Percentiles rank a stretch among this genome's conserved stretches.
phyloP scores from a whole-genome alignment of 192 early-diverging fungal genomes.

The Coemansia sp. region DNA sequence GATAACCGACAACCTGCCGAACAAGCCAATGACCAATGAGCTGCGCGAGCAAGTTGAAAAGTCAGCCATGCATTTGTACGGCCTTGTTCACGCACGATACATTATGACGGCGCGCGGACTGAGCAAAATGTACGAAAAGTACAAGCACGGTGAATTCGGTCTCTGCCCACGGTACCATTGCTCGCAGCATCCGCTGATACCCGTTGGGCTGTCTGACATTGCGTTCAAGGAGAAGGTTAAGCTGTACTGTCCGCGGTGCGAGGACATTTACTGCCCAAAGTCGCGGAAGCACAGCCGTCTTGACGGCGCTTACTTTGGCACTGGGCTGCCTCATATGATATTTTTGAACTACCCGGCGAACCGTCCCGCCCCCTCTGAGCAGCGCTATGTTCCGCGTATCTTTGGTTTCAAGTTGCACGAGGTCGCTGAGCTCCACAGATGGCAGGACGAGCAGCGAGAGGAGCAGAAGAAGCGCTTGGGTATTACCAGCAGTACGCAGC shows the following conservation, averaged over 20 bases:
- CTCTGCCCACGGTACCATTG: slow-evolving; percentile 96
- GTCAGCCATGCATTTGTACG: slow-evolving; percentile 92
- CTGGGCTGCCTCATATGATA: slow-evolving; percentile 95
- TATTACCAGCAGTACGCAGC: slow-evolving; percentile 9
- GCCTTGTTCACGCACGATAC: slow-evolving; percentile 98
- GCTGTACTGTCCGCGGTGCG: slow-evolving; percentile 95
- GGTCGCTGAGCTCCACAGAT: slow-evolving; percentile 85
- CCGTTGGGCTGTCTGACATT: slow-evolving; percentile 87
- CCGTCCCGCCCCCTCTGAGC: slow-evolving; percentile 73
- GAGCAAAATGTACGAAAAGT: slow-evolving; percentile 95
- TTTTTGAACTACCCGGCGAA: slow-evolving; percentile 89
- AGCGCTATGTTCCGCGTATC: slow-evolving; percentile 88
- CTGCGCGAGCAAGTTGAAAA: slow-evolving; percentile 82
- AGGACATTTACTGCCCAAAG: slow-evolving; percentile 96
- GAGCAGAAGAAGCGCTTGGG: slow-evolving; percentile 60
- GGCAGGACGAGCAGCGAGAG: slow-evolving; percentile 86
- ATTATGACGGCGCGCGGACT: slow-evolving; percentile 92
- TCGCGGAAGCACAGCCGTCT: slow-evolving; percentile 82
- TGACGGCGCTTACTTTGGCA: slow-evolving; percentile 97
- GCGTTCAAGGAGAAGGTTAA: slow-evolving; percentile 87
- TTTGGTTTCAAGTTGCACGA: slow-evolving; percentile 98
- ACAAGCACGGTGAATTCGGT: slow-evolving; percentile 93
- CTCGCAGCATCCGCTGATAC: slow-evolving; percentile 85
- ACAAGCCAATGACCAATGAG: slow-evolving; percentile 58
- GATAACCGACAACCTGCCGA: slow-evolving; percentile 76